phyloP scores from a whole-genome alignment of 164 flowering plant genomes.

The Stephania japonica region DNA sequence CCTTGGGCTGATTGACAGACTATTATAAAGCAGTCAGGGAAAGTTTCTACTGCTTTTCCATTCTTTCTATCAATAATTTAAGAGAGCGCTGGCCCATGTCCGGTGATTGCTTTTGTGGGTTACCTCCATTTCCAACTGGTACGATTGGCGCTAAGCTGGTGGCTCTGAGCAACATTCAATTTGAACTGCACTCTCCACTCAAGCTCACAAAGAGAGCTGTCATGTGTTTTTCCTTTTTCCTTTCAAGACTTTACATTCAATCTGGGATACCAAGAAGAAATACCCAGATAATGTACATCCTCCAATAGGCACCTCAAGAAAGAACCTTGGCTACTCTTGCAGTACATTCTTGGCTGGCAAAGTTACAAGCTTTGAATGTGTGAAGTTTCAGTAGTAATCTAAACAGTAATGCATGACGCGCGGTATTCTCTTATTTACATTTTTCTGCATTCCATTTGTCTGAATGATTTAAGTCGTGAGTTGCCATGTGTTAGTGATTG shows the following conservation, averaged over 20 bases:
- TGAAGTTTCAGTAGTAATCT: neutral
- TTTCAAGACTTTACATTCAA: neutral
- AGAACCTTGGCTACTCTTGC: neutral
- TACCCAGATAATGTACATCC: neutral
- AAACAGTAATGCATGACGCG: too few relatives aligned
- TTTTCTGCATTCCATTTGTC: neutral
- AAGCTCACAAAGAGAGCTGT: neutral
- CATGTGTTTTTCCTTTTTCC: neutral
- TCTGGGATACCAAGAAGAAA: neutral
- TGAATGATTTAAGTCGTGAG: neutral
- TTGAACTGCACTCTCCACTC: neutral
- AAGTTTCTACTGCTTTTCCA: conserved; percentile 4
- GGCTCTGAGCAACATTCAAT: conserved; percentile 4
- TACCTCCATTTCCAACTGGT: neutral
- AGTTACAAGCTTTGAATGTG: neutral
- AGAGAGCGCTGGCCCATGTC: conserved; percentile 7
- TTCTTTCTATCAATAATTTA: conserved; percentile 4
- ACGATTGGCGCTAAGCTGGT: neutral
- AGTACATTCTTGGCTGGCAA: neutral
- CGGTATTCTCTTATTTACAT: neutral
- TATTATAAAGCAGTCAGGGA: neutral
- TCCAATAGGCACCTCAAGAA: neutral
- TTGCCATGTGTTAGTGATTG: neutral
- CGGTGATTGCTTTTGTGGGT: neutral
- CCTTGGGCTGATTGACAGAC: conserved; percentile 4